phyloP scores from a whole-genome alignment of 257 asterid species.

The Schizonepeta tenuifolia region DNA sequence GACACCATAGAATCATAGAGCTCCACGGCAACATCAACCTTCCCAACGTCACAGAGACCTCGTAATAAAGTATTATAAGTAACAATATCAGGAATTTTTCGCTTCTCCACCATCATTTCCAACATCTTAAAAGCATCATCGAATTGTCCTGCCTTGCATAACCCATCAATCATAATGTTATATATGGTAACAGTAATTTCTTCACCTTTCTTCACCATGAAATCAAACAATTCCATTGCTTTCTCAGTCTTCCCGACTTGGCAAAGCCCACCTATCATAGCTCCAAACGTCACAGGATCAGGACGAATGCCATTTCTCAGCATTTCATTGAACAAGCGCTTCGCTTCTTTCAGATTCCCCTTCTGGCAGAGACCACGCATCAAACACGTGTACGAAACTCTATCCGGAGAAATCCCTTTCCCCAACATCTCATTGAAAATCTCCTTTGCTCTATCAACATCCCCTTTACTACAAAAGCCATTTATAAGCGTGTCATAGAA shows the following conservation, averaged over 20 bases:
- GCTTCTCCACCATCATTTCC: constrained; percentile 56
- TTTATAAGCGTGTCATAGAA: too few relatives aligned
- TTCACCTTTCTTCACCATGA: constrained; percentile 62
- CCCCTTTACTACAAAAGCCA: too few relatives aligned
- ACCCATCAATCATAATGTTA: constrained; percentile 57
- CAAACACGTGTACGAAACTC: too few relatives aligned
- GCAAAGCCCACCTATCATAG: constrained; percentile 61
- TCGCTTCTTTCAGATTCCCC: too few relatives aligned
- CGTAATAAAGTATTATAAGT: constrained; percentile 58
- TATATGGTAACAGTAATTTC: constrained; percentile 54
- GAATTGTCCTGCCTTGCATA: constrained; percentile 56
- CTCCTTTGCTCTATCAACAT: too few relatives aligned
- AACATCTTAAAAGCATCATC: constrained; percentile 58
- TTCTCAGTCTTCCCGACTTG: constrained; percentile 49
- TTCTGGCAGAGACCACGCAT: too few relatives aligned
- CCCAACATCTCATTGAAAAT: too few relatives aligned
- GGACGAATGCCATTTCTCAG: constrained; percentile 55
- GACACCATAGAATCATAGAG: constrained; percentile 55
- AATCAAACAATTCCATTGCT: constrained; percentile 59
- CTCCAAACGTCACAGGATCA: constrained; percentile 55
- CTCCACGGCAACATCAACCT: constrained; percentile 52
- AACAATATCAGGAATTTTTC: constrained; percentile 53
- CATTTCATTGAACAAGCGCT: too few relatives aligned
- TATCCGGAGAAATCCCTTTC: too few relatives aligned
- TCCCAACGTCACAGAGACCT: constrained; percentile 62